Evolutionary conservation across 1,284 basidiomycete species (phyloP).

Genomic region (Exobasidium rhododendri): DNA sequence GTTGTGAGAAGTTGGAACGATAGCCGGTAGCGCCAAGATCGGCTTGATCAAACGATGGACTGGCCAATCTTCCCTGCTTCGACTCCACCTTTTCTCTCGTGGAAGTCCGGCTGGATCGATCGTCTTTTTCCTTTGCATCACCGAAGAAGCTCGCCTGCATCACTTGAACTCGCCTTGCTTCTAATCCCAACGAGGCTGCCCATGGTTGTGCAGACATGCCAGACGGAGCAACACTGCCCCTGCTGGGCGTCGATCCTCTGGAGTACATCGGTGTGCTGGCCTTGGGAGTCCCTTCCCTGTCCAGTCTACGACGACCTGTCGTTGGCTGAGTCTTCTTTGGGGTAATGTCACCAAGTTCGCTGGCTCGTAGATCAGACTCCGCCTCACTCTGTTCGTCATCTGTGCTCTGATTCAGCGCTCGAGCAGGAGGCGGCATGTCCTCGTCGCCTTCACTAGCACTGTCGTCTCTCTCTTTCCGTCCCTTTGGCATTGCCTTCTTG

Average conservation of each 20-base stretch:
- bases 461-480: background rate
- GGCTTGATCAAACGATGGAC: background rate
- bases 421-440: constrained; percentile 7
- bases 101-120: background rate
- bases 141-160: constrained; percentile 56
- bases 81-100: background rate
- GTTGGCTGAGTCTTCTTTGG: background rate
- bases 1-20: background rate
- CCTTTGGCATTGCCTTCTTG: background rate
- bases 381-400: constrained; percentile 1
- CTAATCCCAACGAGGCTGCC: constrained; percentile 25
- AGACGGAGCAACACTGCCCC: background rate
- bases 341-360: background rate
- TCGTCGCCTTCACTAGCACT: constrained; percentile 12
- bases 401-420: constrained; percentile 28
- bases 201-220: constrained; percentile 16
- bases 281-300: background rate
- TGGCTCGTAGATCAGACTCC: background rate
- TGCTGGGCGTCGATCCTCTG: background rate
- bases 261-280: background rate
- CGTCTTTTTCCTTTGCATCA: constrained; percentile 15
- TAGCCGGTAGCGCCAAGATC: background rate
- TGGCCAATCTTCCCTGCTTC: background rate
- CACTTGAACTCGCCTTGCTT: constrained; percentile 49
- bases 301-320: background rate